Percentiles rank a stretch among this genome's conserved stretches.
Evolutionary conservation across 2,329 filamentous ascomycete genomes (phyloP).

Genomic region (Pezicula rhizophila): DNA sequence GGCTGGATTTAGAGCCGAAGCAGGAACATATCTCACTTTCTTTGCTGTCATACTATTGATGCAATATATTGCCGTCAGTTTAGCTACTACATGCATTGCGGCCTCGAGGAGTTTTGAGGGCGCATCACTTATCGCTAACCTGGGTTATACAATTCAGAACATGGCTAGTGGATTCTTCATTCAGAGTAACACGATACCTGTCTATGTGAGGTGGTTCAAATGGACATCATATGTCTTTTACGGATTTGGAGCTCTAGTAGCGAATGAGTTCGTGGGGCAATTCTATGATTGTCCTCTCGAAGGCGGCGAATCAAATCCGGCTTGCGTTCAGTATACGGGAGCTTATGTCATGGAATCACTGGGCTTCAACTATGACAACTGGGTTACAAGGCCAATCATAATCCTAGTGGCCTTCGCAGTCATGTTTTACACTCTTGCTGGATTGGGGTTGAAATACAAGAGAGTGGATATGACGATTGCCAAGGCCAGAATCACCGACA

Average conservation of each 20-base stretch:
- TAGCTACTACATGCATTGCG: slow-evolving; percentile 62
- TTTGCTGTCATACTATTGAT: slow-evolving; percentile 61
- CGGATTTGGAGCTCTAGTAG: slow-evolving; percentile 62
- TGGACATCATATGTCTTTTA: slow-evolving; percentile 63
- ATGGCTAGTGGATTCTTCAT: slow-evolving; percentile 75
- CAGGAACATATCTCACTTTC: slow-evolving; percentile 64
- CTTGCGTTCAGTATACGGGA: slow-evolving; percentile 64
- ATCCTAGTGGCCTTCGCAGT: slow-evolving; percentile 55
- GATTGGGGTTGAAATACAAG: slow-evolving; percentile 55
- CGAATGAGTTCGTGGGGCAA: slow-evolving; percentile 65
- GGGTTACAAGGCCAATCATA: slow-evolving; percentile 62
- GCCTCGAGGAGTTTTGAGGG: slow-evolving; percentile 62
- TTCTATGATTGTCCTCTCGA: slow-evolving; percentile 68
- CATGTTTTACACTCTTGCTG: slow-evolving; percentile 56
- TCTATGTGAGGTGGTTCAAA: slow-evolving; percentile 76
- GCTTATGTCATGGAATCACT: slow-evolving; percentile 63
- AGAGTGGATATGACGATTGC: slow-evolving; percentile 66
- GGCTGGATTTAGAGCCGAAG: slow-evolving; percentile 62
- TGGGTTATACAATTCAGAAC: slow-evolving; percentile 67
- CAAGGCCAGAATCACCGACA: slow-evolving; percentile 49
- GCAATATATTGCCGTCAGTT: slow-evolving; percentile 69
- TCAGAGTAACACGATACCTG: slow-evolving; percentile 64
- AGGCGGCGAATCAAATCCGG: slow-evolving; percentile 56
- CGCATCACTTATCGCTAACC: slow-evolving; percentile 66
- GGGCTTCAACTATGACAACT: slow-evolving; percentile 55